These are phyloP conservation scores for Alisma plantagoaquatica DNA, from an alignment of 106 monocot species.

Conservation along the genomic window DNA sequence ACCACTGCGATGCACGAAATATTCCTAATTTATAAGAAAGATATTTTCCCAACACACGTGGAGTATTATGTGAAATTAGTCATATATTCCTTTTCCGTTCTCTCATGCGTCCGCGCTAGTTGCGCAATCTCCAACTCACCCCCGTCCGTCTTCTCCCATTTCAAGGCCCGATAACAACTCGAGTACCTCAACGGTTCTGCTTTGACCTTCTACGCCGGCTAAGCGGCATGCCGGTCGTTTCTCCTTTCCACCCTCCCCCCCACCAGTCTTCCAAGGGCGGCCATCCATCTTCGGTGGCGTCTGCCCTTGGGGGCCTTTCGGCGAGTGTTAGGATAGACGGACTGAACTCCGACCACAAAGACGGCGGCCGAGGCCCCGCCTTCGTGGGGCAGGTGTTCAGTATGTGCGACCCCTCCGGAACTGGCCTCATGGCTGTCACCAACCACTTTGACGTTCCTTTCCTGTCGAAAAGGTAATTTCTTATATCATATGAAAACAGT, in stretches of 20 bases:
- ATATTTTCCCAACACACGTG: too few species aligned
- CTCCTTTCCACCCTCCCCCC: not conserved
- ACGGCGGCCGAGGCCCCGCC: slow-evolving; percentile 42
- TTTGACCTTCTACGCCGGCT: too few species aligned
- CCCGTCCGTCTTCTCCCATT: not conserved
- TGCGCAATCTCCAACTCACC: not conserved
- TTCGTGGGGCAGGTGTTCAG: slow-evolving; percentile 97
- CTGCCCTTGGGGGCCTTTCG: slow-evolving; percentile 35
- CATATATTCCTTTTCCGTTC: too few species aligned
- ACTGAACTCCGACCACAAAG: slow-evolving; percentile 16
- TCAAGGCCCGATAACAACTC: too few species aligned
- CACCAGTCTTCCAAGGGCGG: not conserved
- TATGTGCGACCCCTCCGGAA: slow-evolving; percentile 92
- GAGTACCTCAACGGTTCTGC: too few species aligned
- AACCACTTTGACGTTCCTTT: slow-evolving; percentile 58
- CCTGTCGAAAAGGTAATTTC: slow-evolving; percentile 5
- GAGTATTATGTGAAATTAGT: too few species aligned
- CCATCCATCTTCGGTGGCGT: slow-evolving; percentile 1
- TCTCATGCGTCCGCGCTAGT: too few species aligned
- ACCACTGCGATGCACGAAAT: too few species aligned
- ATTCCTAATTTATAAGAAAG: too few species aligned
- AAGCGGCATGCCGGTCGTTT: not conserved
- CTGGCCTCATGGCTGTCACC: slow-evolving; percentile 87
- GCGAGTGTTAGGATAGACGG: slow-evolving; percentile 48
- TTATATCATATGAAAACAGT: too few species aligned